A percentile compares a stretch with the other conserved stretches of the same genome.
Conservation (phyloP, 1,284 basidiomycete species). For the Ustilago bromivora region DNA sequence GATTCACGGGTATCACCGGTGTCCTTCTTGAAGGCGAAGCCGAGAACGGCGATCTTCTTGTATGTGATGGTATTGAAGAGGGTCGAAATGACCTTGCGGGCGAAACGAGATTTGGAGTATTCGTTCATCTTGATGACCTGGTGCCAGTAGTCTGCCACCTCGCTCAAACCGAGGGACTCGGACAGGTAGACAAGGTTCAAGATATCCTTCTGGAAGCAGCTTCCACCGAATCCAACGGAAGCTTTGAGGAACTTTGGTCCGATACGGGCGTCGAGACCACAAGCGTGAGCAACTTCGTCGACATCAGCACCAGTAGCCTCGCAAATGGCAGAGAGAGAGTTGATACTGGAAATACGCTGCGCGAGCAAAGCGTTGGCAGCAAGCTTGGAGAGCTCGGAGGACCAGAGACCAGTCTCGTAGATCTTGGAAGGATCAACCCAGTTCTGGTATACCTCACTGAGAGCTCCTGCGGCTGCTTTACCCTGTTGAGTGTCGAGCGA, state of each 20-base stretch:
- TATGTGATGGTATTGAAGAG: constrained; percentile 97
- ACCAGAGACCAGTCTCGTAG: constrained; percentile 96
- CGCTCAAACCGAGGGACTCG: constrained; percentile 91
- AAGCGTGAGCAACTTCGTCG: constrained; percentile 94
- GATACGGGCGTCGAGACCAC: constrained; percentile 91
- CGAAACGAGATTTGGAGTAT: constrained; percentile 69
- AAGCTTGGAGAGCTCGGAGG: constrained; percentile 96
- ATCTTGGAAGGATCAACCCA: constrained; percentile 92
- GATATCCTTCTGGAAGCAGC: constrained; percentile 92
- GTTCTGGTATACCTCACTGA: constrained; percentile 87
- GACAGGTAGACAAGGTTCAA: constrained; percentile 94
- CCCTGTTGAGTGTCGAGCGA: constrained; percentile 90
- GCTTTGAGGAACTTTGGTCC: constrained; percentile 96
- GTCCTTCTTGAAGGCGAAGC: constrained; percentile 75
- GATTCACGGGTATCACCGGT: constrained; percentile 80
- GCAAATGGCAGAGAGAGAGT: constrained; percentile 97
- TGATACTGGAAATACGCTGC: constrained; percentile 93
- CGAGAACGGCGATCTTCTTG: constrained; percentile 96
- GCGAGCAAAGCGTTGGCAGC: constrained; percentile 99
- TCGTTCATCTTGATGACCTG: constrained; percentile 71
- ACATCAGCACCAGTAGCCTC: constrained; percentile 99
- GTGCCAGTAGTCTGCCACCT: constrained; percentile 97
- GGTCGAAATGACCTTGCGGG: constrained; percentile 73
- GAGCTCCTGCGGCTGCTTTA: constrained; percentile 80
- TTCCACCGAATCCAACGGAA: constrained; percentile 95